Base-by-base conservation (phyloP, 2,329 filamentous ascomycete species). In the Trichoderma sp. region DNA sequence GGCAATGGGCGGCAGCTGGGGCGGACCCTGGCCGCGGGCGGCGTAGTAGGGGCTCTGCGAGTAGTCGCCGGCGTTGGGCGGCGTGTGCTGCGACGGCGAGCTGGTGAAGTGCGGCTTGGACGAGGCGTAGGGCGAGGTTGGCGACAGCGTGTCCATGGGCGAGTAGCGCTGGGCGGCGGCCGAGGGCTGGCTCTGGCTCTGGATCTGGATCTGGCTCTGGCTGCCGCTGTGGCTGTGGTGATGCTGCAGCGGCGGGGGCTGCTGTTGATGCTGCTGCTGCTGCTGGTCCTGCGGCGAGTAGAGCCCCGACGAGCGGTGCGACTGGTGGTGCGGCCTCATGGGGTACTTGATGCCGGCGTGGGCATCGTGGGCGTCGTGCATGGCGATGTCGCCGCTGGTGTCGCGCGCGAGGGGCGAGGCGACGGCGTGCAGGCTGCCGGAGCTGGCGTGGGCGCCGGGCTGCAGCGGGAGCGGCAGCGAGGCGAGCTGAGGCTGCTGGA, bases 111-210 rank as follows among this genome's bases (percentile, higher is more conserved):
- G 82, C 77, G 80, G 76, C 72, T 86, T 85, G 84, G 87, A 78
- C 83, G 85, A 77, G 56, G 88, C 86, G 81, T 96, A 96, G 39
- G 93, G 90, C 68, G 92, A 91, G 39, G 90, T 89, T 51, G 94
- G 92, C 70, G 94, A 93, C 70, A 96, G 83, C 18, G 89, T 87
- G 79, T 97, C 95, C 94, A 97, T 97, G 72, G 95, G 96, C 58
- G 95, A 98, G 81, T 98, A 98, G 77, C 94, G 89, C 79, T 96
- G 92, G 70, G 94, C 92, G 68, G 93, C 93, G 61, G 92, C 86
- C 54, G 93, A 96, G 69, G 92, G 89, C 76, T 73, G 73, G 58
- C 90, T 79, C 66, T 79, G 89, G 61, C 2, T 26, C 49, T 43
- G 18, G 34, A 28, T 26, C 26, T 26, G 89, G 61, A 26, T 26